A percentile compares a stretch with the other conserved stretches of the same genome.
phyloP scores from a whole-genome alignment of 345 rosid species.

The Populus pruinosa region DNA sequence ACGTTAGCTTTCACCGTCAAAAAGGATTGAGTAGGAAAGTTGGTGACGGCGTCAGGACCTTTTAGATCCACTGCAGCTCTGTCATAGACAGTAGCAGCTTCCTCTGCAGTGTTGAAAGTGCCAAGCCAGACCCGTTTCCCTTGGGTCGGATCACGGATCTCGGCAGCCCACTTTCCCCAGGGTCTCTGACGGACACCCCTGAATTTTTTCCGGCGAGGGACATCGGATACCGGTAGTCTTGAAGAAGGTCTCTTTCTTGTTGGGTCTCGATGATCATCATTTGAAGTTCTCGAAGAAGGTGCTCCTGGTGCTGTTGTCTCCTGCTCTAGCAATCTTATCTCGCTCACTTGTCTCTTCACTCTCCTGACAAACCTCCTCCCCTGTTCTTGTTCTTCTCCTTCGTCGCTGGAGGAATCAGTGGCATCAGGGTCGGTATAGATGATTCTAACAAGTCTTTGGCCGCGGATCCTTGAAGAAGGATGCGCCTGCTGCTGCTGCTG shows the following conservation, averaged over 20 bases:
- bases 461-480: not conserved
- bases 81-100: constrained; percentile 56
- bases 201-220: constrained; percentile 31
- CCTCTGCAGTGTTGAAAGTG: constrained; percentile 52
- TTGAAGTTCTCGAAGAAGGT: not conserved
- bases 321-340: constrained; percentile 7
- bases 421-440: constrained; percentile 24
- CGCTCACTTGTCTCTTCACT: constrained; percentile 12
- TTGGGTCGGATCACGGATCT: constrained; percentile 43
- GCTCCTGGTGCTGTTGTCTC: not conserved
- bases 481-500: not conserved
- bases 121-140: constrained; percentile 52
- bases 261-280: not conserved
- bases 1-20: not conserved
- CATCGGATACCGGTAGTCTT: constrained; percentile 6
- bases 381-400: not conserved
- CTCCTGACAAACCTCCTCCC: not conserved
- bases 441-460: constrained; percentile 14
- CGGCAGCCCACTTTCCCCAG: constrained; percentile 68
- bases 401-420: constrained; percentile 28
- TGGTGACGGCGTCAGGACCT: constrained; percentile 35
- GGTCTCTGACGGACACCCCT: constrained; percentile 62
- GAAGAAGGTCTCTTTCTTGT: constrained; percentile 6
- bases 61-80: constrained; percentile 46
- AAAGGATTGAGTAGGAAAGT: constrained; percentile 34